Evolutionary conservation across 208 protist genomes (phyloP).

Genomic region (Leptomonas seymouri): DNA sequence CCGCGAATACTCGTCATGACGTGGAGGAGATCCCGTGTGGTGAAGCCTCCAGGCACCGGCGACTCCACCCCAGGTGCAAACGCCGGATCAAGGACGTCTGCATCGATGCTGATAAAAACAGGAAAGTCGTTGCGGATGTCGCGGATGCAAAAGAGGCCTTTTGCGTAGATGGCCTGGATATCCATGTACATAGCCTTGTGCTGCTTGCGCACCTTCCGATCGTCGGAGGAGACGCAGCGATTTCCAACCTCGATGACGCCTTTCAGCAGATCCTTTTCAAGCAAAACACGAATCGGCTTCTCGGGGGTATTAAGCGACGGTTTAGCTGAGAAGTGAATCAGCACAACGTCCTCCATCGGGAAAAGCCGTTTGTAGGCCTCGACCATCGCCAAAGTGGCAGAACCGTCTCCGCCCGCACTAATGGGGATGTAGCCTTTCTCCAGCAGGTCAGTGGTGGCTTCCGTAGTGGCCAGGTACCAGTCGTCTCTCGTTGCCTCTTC

Average conservation of each 20-base stretch:
- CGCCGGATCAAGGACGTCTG: conserved; percentile 74
- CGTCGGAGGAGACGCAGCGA: conserved; percentile 59
- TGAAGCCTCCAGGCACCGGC: conserved; percentile 68
- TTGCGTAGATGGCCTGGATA: conserved; percentile 86
- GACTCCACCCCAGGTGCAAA: conserved; percentile 67
- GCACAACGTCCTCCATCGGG: conserved; percentile 70
- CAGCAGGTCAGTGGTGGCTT: conserved; percentile 66
- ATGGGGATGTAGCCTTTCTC: conserved; percentile 86
- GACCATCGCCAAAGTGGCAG: conserved; percentile 75
- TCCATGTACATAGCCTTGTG: conserved; percentile 90
- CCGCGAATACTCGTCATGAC: conserved; percentile 78
- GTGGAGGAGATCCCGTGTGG: conserved; percentile 81
- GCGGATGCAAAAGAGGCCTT: conserved; percentile 82
- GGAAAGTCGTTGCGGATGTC: conserved; percentile 89
- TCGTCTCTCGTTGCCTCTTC: conserved; percentile 39
- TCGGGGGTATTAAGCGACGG: conserved; percentile 38
- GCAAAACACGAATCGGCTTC: conserved; percentile 60
- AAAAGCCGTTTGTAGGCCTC: conserved; percentile 83
- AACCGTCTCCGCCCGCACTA: conserved; percentile 73
- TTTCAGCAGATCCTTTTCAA: conserved; percentile 76
- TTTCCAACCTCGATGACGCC: conserved; percentile 84
- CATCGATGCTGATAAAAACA: conserved; percentile 84
- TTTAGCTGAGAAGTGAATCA: conserved; percentile 75
- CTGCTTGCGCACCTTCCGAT: conserved; percentile 76
- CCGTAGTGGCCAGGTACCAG: conserved; percentile 63